Percentiles rank a stretch among this genome's conserved stretches.
Evolutionary conservation across 495 filamentous ascomycete species (phyloP).

Genomic region (Amorphotheca resinae): DNA sequence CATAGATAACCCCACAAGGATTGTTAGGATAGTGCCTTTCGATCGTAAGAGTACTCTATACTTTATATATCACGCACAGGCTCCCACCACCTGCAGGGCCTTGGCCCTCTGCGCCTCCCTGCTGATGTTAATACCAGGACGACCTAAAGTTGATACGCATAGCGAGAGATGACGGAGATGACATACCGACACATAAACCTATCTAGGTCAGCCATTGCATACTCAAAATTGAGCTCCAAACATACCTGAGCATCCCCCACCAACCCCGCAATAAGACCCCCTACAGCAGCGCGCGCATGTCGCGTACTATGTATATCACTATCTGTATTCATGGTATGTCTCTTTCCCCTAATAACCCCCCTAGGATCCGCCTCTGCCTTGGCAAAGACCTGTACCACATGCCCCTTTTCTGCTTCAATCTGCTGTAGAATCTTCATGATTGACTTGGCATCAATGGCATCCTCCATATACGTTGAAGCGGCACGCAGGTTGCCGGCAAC

Average conservation of each 20-base stretch:
- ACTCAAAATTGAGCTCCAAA: no score
- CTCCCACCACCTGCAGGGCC: conserved; percentile 15
- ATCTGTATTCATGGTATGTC: conserved; percentile 21
- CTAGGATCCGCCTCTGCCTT: conserved; percentile 19
- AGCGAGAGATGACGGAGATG: neutral
- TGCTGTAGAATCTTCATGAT: conserved; percentile 11
- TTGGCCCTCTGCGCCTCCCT: conserved; percentile 17
- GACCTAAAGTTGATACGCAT: neutral
- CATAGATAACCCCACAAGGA: no score
- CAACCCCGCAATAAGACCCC: conserved; percentile 18
- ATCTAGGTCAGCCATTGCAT: no score
- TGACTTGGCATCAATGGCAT: conserved; percentile 19
- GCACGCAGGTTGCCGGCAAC: conserved; percentile 11
- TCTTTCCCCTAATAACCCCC: conserved; percentile 13
- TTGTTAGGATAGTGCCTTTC: no score
- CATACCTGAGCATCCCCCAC: conserved; percentile 17
- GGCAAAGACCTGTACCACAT: conserved; percentile 18
- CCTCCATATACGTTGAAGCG: conserved; percentile 17
- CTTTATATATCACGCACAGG: conserved; percentile 15
- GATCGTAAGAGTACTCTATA: neutral
- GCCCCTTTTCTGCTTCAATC: conserved; percentile 10
- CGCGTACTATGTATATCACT: conserved; percentile 20
- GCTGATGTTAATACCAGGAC: neutral
- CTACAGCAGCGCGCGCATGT: conserved; percentile 18
- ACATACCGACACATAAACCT: conserved; percentile 14